Base-by-base conservation (phyloP, 2,329 filamentous ascomycete species). In the Akanthomyces lecanii region DNA sequence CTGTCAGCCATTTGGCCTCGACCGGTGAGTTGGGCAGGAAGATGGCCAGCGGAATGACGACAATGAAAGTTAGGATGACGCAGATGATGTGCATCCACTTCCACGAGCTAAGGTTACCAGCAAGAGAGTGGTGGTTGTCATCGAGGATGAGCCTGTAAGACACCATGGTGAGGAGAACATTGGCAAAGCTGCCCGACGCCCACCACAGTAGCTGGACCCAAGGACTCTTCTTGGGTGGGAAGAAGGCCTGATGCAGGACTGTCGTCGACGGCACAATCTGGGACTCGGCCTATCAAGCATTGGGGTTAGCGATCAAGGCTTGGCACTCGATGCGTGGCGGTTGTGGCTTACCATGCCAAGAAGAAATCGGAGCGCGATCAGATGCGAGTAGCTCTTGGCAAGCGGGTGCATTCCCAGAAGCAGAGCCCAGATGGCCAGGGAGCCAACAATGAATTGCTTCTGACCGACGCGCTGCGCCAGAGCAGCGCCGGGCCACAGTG, bases 1-100 rank as follows among this genome's bases (percentile, higher is more conserved):
- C 64, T 0, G 64, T 65, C 33, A 69, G 51, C 67, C 67, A 69
- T 23, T 66, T 67, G 1, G 67, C 67, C 7, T 68, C 65, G 6
- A 67, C 62, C 0, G 67, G 65, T 3, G 66, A 67, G 61, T 69
- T 69, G 16, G 67, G 67, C 18, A 69, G 61, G 45, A 69, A 67
- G 48, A 68, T 40, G 8, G 61, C 50, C 1, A 69, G 63, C 5
- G 67, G 63, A 4, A 66, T 51, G 47, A 36, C 81, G 4, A 85
- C 72, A 0, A 82, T 81, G 14, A 86, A 80, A 1, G 84, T 85
- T 63, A 86, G 82, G 5, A 85, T 63, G 4, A 81, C 74, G 58
- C 77, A 77, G 68, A 84, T 81, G 52, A 83, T 81, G 66, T 84
- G 85, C 74, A 85, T 81, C 83, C 82, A 85, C 64, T 73, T 73